Base-by-base conservation (phyloP, 768 basidiomycete genomes). In the Amanita exitialis region DNA sequence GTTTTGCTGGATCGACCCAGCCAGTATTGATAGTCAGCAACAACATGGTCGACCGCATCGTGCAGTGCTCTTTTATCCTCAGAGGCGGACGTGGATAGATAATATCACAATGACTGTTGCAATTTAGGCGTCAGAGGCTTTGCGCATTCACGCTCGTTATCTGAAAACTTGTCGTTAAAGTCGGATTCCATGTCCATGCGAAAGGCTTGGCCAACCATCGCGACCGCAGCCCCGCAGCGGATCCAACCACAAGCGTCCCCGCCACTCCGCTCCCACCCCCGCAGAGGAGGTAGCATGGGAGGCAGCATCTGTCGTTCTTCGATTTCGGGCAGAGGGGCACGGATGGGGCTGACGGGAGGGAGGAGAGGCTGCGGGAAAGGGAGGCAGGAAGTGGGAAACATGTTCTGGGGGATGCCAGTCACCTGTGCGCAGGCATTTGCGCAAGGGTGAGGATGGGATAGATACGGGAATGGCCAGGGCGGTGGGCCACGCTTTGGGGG, bases 321-420 rank as follows among this genome's bases (percentile, higher is more conserved):
- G 57, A 56, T 59, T 58, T 71, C 58, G 57, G 69, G 37, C 7
- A 38, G 16, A 38, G 37, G 43, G 50, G 67, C 64, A 35, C 59
- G 32, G 9, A 62, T 60, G 9, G 70, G 59, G 42, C 50, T 51
- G 32, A 44, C 36, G 67, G 56, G 50, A 48, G 69, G 71, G 18
- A 67, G 59, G 51, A 69, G 58, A 55, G 16, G 65, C 49, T 23
- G 61, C 63, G 18, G 85, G 85, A 59, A 86, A 86, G 0, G 84
- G 82, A 1, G 85, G 85, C 3, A 88, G 63, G 56, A 80, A 82
- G 54, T 75, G 68, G 12, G 85, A 84, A 49, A 88, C 72, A 60
- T 86, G 73, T 44, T 73, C 66, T 58, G 82, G 82, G 1, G 82
- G 75, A 18, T 75, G 65, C 83, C 83, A 86, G 53, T 67, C 70